Percentiles rank a stretch among this genome's conserved stretches.
Evolutionary conservation across 306 rosid genomes (phyloP).

Genomic region (Vigna nakashimae): DNA sequence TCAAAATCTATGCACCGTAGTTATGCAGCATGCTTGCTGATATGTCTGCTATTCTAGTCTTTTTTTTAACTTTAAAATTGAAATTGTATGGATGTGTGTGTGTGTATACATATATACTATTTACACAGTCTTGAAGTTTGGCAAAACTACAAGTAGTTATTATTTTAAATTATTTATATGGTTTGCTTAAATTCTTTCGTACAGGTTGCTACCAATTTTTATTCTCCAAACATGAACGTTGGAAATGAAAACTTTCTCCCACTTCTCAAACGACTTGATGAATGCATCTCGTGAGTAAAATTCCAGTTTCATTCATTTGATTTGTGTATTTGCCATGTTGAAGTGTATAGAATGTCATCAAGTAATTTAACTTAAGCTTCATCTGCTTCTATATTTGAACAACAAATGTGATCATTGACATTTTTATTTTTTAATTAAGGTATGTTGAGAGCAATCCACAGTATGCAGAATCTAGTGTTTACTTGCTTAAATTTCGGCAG

Average conservation of each 20-base stretch:
- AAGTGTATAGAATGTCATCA: slow-evolving; percentile 2
- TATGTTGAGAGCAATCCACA: slow-evolving; percentile 94
- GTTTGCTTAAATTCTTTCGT: slow-evolving; percentile 40
- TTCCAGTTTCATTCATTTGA: slow-evolving; percentile 33
- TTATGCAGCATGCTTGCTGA: slow-evolving; percentile 34
- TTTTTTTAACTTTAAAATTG: slow-evolving; percentile 25
- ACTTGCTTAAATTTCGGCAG: slow-evolving; percentile 95
- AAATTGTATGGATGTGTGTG: not conserved
- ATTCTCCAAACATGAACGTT: slow-evolving; percentile 91
- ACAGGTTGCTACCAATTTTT: slow-evolving; percentile 91
- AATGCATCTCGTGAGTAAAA: slow-evolving; percentile 91
- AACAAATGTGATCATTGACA: slow-evolving; percentile 19
- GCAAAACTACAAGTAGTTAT: slow-evolving; percentile 21
- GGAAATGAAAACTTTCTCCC: slow-evolving; percentile 89
- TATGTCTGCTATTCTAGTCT: slow-evolving; percentile 11
- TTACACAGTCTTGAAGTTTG: not conserved
- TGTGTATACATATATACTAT: too few species aligned
- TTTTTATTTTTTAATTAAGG: slow-evolving; percentile 56
- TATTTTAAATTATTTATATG: slow-evolving; percentile 39
- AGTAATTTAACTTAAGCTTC: slow-evolving; percentile 22
- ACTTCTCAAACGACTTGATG: slow-evolving; percentile 93
- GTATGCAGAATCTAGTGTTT: slow-evolving; percentile 96
- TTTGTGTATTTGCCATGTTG: slow-evolving; percentile 23
- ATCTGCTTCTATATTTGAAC: slow-evolving; percentile 30
- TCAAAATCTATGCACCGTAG: slow-evolving; percentile 1